Evolutionary conservation across 2,329 filamentous ascomycete species (phyloP), one percentile per base, ranked within the genome.

Genomic region (Pestalotiopsis sp.): DNA sequence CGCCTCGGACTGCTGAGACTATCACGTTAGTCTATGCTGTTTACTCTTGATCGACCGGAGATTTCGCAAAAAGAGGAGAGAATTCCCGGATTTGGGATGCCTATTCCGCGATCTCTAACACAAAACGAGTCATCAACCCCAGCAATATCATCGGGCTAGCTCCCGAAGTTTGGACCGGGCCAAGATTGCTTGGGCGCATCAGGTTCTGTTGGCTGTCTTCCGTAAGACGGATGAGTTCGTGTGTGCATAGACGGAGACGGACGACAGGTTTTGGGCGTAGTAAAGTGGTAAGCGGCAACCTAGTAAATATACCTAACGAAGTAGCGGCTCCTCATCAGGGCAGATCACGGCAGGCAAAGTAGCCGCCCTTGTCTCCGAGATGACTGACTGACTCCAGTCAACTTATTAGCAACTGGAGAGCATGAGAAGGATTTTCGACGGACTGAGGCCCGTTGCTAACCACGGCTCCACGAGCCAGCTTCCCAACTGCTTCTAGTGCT

Each of bases 401-500:
- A 13, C 4, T 13, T 45, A 45, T 13, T 45, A 17, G 40, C 40
- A 20, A 63, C 14, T 41, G 25, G 17, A 20, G 7, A 45, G 14
- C 38, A 20, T 20, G n/a, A 64, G 61, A 14, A 25, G 40, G 61
- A 25, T 41, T 64, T 64, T 38, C n/a, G 61, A 49, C 36, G 38
- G 38, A 36, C 31, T 49, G 31, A 52, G 38, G 20, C 13, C 61
- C n/a, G 20, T 27, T 41, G 20, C 36, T 40, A 49, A 17, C 40
- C 27, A 20, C 14, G 36, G 20, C 40, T 23, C 38, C 20, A 38
- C n/a, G 31, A 31, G 40, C n/a, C 61, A 45, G 41, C 61, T 62
- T 62, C 36, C 59, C 61, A 45, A 25, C 61, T 49, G n/a, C 40
- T 25, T 64, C 61, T 64, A 64, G 61, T 38, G 38, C 38, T 64